phyloP scores from a whole-genome alignment of 129 eudicot species.

The Cynara cardunculus region DNA sequence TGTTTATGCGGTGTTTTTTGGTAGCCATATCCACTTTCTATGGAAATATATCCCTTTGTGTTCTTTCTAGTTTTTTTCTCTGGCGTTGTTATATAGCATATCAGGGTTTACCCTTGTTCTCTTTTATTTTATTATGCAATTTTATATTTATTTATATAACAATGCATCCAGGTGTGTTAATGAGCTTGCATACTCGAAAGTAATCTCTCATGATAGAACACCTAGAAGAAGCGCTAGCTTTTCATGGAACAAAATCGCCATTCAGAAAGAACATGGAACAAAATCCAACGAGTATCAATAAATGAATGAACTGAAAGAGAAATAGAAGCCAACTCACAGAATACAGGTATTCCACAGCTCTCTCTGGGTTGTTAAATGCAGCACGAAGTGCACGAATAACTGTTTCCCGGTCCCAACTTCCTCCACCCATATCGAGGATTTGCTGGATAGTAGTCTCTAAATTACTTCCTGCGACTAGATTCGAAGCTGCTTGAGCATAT shows the following conservation, averaged over 20 bases:
- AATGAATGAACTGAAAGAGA: not conserved
- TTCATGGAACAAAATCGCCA: not conserved
- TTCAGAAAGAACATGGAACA: not conserved
- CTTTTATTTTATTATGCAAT: not conserved
- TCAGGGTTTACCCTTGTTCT: not conserved
- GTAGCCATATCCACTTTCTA: not conserved
- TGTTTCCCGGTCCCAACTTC: constrained; percentile 68
- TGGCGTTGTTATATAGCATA: not conserved
- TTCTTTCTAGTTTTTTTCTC: not conserved
- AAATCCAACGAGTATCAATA: not conserved
- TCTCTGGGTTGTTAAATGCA: constrained; percentile 64
- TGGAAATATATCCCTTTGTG: not conserved
- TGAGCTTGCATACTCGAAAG: not conserved
- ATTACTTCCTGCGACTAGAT: constrained; percentile 57
- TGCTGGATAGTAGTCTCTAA: constrained; percentile 51
- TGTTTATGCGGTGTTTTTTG: not conserved
- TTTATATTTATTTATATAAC: not conserved
- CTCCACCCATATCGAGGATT: constrained; percentile 74
- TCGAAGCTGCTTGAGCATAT: constrained; percentile 61
- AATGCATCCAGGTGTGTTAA: not conserved
- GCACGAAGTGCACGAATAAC: constrained; percentile 70
- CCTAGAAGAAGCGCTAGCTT: no score
- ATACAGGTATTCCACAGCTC: constrained; percentile 68
- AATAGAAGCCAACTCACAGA: constrained; percentile 34
- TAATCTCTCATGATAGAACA: not conserved